Conservation (phyloP, 1,284 basidiomycete genomes). For the Cryptococcus sp. region DNA sequence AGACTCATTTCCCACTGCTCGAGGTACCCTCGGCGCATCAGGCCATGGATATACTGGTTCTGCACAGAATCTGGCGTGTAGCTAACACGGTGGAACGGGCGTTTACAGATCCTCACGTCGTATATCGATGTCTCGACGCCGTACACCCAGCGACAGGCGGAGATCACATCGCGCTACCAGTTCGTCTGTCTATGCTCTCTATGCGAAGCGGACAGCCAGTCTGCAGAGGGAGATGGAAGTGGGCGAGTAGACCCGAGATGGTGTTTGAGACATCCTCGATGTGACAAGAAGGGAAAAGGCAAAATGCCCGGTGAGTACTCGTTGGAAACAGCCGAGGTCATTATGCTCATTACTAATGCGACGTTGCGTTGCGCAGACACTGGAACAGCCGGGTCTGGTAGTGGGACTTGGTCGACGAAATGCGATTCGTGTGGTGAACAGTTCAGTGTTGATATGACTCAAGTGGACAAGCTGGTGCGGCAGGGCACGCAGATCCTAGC, state of each 20-base stretch:
- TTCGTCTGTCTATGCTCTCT: conserved; percentile 74
- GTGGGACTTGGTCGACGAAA: conserved; percentile 21
- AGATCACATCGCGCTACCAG: conserved; percentile 72
- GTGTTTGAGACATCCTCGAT: conserved; percentile 50
- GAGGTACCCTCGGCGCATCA: too few relatives aligned
- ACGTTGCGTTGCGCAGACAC: conserved; percentile 53
- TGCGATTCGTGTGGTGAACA: conserved; percentile 64
- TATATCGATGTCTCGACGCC: conserved; percentile 85
- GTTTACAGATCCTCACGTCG: conserved; percentile 62
- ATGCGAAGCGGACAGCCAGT: conserved; percentile 54
- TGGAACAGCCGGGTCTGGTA: conserved; percentile 35
- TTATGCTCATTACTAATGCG: not conserved
- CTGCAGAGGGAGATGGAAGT: conserved; percentile 13
- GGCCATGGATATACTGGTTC: too few relatives aligned
- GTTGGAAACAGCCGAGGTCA: not conserved
- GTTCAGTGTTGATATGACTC: conserved; percentile 58
- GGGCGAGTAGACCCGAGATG: conserved; percentile 66
- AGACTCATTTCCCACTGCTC: conserved; percentile 8
- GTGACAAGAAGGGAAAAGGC: conserved; percentile 15
- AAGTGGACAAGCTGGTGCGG: conserved; percentile 62
- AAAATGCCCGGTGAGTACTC: conserved; percentile 35
- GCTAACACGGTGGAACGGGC: not conserved
- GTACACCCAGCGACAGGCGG: conserved; percentile 59
- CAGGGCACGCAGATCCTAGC: conserved; percentile 69
- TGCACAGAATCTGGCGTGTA: not conserved